A percentile compares a stretch with the other conserved stretches of the same genome.
Conservation (phyloP, 225 moss, liverwort and hornwort species). For the Marchantia paleacea region DNA sequence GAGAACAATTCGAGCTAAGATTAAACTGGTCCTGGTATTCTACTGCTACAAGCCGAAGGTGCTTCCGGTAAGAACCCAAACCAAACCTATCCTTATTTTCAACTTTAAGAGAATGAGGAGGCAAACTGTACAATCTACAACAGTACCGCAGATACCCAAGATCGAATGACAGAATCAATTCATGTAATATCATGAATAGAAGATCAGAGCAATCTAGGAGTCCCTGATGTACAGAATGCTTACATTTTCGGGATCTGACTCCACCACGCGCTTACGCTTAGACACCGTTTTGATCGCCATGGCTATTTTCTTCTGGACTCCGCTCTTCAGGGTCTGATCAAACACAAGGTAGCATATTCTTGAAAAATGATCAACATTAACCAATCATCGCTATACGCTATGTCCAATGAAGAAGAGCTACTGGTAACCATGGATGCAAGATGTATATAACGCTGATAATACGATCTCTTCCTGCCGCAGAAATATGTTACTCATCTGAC, state of each 20-base stretch:
- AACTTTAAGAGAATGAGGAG: neutral
- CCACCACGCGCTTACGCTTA: constrained; percentile 30
- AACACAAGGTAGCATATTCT: constrained; percentile 21
- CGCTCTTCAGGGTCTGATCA: constrained; percentile 16
- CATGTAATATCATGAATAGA: neutral
- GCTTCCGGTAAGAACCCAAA: neutral
- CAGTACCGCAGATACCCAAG: neutral
- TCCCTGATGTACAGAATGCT: neutral
- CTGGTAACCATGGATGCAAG: constrained; percentile 14
- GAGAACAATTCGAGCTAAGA: neutral
- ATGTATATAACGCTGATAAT: neutral
- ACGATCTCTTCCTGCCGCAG: neutral
- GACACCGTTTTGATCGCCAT: neutral
- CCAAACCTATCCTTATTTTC: neutral
- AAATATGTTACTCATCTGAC: no score
- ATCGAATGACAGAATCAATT: neutral
- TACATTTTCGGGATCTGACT: constrained; percentile 24
- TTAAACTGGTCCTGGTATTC: neutral
- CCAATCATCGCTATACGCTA: no score
- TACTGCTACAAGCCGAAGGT: neutral
- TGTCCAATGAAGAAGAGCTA: neutral
- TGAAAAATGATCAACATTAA: neutral
- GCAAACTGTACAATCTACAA: neutral
- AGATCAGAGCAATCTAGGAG: neutral
- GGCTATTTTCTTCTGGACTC: neutral